These are phyloP conservation scores for Alternaria brassicicola DNA, from an alignment of 2,329 filamentous ascomycete genomes.

Conservation along the genomic window DNA sequence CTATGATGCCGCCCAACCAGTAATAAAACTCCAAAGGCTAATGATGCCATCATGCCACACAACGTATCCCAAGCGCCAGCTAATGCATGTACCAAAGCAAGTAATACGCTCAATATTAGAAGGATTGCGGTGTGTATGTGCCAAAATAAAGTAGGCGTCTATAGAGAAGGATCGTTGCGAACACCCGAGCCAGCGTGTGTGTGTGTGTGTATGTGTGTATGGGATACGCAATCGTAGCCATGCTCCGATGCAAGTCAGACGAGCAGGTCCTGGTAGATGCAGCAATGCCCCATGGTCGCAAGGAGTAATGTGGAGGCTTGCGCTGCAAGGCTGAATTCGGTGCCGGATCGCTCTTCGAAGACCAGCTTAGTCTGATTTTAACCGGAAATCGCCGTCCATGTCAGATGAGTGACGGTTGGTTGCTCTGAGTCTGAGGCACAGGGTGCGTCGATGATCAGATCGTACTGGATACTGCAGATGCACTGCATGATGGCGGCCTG, in stretches of 20 bases:
- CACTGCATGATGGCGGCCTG: slow-evolving; percentile 32
- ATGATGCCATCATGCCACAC: slow-evolving; percentile 26
- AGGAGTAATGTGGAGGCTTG: slow-evolving; percentile 12
- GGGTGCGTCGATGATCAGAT: slow-evolving; percentile 35
- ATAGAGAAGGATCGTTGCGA: slow-evolving; percentile 36
- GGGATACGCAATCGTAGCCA: slow-evolving; percentile 30
- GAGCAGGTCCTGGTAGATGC: slow-evolving; percentile 21
- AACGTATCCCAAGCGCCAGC: slow-evolving; percentile 36
- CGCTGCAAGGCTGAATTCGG: slow-evolving; percentile 16
- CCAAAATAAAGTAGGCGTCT: slow-evolving; percentile 35
- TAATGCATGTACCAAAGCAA: slow-evolving; percentile 39
- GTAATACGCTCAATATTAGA: slow-evolving; percentile 46
- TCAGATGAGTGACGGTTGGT: slow-evolving; percentile 30
- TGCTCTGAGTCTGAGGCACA: slow-evolving; percentile 26
- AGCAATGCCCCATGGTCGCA: slow-evolving; percentile 26
- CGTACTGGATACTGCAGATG: slow-evolving; percentile 32
- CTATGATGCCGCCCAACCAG: slow-evolving; percentile 25
- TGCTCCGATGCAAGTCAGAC: slow-evolving; percentile 37
- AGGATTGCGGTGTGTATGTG: slow-evolving; percentile 29
- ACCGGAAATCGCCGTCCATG: slow-evolving; percentile 26
- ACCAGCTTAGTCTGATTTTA: slow-evolving; percentile 23
- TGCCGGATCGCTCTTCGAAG: slow-evolving; percentile 24
- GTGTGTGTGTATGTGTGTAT: slow-evolving; percentile 49
- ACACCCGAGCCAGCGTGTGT: slow-evolving; percentile 48
- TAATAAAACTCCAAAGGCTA: slow-evolving; percentile 26